Percentiles rank a stretch among this genome's conserved stretches.
These are phyloP conservation scores for Eucalyptus globulus DNA, from an alignment of 345 rosid species.

Conservation along the genomic window DNA sequence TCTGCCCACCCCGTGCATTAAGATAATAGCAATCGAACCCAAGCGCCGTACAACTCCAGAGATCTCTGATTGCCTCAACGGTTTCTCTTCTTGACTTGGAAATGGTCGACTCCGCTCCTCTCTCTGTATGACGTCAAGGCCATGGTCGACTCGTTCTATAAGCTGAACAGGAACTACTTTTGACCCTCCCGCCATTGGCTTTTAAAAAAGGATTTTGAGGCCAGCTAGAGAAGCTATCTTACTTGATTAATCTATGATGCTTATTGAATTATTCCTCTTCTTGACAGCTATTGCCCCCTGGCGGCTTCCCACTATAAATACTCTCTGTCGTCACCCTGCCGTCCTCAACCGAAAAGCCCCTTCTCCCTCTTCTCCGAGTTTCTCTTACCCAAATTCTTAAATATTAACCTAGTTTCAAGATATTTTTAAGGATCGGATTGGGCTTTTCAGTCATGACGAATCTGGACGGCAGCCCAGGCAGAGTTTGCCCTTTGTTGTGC, in stretches of 20 bases:
- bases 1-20: not conserved
- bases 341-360: not conserved
- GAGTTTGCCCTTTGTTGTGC: not conserved
- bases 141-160: not conserved
- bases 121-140: not conserved
- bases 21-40: not conserved
- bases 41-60: not conserved
- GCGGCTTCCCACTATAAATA: not conserved
- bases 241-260: not conserved
- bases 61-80: not conserved
- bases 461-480: not conserved
- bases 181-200: not conserved
- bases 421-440: not conserved
- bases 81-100: too few species aligned
- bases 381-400: not conserved
- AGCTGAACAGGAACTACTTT: not conserved
- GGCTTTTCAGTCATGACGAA: not conserved
- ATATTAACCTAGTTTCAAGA: not conserved
- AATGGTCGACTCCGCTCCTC: too few species aligned
- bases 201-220: not conserved
- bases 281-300: not conserved
- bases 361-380: not conserved
- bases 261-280: not conserved
- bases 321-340: not conserved
- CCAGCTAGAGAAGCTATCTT: not conserved